Percentiles rank a stretch among this genome's conserved stretches.
These are phyloP conservation scores for Lasiosphaeria hispida DNA, from an alignment of 495 filamentous ascomycete genomes.

Conservation along the genomic window DNA sequence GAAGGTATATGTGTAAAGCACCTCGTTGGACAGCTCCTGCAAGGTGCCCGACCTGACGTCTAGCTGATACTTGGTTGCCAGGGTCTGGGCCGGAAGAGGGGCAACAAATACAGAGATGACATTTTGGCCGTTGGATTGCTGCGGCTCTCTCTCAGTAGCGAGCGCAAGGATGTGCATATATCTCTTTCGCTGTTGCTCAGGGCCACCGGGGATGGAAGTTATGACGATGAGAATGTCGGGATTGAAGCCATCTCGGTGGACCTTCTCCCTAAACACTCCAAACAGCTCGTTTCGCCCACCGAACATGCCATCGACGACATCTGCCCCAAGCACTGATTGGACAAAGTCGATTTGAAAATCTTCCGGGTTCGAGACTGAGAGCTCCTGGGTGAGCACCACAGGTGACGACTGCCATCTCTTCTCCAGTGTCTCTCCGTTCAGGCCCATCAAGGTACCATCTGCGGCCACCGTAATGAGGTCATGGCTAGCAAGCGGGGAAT, in stretches of 20 bases:
- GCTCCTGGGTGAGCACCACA: conserved; percentile 36
- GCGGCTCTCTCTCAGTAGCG: conserved; percentile 29
- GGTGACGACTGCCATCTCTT: conserved; percentile 39
- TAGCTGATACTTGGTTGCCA: conserved; percentile 43
- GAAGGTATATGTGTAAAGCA: conserved; percentile 52
- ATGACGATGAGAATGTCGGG: conserved; percentile 49
- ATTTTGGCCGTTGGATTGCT: conserved; percentile 19
- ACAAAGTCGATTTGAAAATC: conserved; percentile 41
- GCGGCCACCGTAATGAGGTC: conserved; percentile 39
- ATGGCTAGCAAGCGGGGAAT: conserved; percentile 15
- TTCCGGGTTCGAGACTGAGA: conserved; percentile 25
- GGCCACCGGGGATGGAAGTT: conserved; percentile 24
- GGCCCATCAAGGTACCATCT: conserved; percentile 38
- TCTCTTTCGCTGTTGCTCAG: conserved; percentile 18
- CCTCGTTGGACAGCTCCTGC: conserved; percentile 45
- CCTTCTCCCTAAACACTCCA: conserved; percentile 37
- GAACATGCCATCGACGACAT: conserved; percentile 45
- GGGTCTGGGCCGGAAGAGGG: conserved; percentile 22
- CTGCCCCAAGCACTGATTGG: conserved; percentile 33
- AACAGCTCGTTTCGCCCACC: conserved; percentile 39
- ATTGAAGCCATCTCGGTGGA: conserved; percentile 39
- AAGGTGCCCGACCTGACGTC: conserved; percentile 56
- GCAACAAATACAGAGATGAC: conserved; percentile 27
- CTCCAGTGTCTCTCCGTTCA: conserved; percentile 42
- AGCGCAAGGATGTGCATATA: conserved; percentile 48